Evolutionary conservation across 2,329 filamentous ascomycete species (phyloP).

Genomic region (Periglandula ipomoeae): DNA sequence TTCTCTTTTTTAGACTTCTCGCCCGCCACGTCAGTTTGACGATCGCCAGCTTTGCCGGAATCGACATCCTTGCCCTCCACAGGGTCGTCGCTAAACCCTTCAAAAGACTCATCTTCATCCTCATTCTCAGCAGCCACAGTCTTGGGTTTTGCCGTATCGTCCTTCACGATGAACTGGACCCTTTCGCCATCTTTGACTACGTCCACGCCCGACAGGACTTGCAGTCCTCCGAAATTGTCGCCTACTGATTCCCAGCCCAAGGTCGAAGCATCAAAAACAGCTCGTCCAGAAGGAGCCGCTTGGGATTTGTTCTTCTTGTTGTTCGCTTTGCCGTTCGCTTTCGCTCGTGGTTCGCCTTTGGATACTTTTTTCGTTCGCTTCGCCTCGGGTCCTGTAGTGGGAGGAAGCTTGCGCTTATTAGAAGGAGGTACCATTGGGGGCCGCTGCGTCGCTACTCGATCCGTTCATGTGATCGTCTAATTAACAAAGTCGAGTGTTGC

Average conservation of each 20-base stretch:
- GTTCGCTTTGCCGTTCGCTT: conserved; percentile 1
- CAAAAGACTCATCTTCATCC: conserved; percentile 48
- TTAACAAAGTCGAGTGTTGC: background rate
- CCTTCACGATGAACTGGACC: conserved; percentile 44
- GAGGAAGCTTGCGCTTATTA: conserved; percentile 31
- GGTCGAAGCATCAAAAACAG: conserved; percentile 34
- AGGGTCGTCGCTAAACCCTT: conserved; percentile 50
- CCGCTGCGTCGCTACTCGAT: background rate
- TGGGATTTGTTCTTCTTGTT: conserved; percentile 8
- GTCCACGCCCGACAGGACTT: conserved; percentile 87
- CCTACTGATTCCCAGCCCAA: conserved; percentile 65
- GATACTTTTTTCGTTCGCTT: conserved; percentile 26
- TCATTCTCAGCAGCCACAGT: conserved; percentile 11
- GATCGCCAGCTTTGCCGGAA: conserved; percentile 22
- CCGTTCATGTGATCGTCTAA: background rate
- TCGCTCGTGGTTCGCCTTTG: background rate
- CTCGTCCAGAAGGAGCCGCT: conserved; percentile 10
- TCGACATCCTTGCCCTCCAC: conserved; percentile 23
- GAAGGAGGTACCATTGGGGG: conserved; percentile 22
- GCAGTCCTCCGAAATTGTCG: conserved; percentile 87
- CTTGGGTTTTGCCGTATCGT: conserved; percentile 12
- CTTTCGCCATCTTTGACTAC: conserved; percentile 58
- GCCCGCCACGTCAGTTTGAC: conserved; percentile 21
- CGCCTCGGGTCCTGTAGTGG: conserved; percentile 20
- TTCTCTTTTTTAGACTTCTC: conserved; percentile 9